Evolutionary conservation across 139 green algal species (phyloP).

Genomic region (Trebouxia sp.): DNA sequence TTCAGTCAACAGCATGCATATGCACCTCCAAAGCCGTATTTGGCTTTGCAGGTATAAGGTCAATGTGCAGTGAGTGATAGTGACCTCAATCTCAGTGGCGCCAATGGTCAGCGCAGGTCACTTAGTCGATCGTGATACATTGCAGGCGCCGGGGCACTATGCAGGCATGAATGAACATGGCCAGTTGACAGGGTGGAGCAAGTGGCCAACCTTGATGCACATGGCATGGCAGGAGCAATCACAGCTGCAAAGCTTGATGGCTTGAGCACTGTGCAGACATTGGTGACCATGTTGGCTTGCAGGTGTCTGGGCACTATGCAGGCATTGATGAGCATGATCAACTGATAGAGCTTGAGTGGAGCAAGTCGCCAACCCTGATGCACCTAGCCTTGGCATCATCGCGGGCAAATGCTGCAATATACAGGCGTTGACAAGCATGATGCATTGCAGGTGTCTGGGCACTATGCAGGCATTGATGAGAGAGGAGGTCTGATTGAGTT

Average conservation of each 20-base stretch:
- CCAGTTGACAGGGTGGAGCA: slow-evolving; percentile 36
- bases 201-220: slow-evolving; percentile 41
- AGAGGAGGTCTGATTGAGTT: slow-evolving; percentile 25
- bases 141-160: slow-evolving; percentile 36
- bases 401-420: too few relatives aligned
- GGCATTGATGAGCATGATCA: slow-evolving; percentile 22
- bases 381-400: too few relatives aligned
- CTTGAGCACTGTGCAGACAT: too few relatives aligned
- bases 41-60: too few relatives aligned
- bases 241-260: too few relatives aligned
- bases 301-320: slow-evolving; percentile 37
- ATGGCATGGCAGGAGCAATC: slow-evolving; percentile 43
- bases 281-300: too few relatives aligned
- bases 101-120: too few relatives aligned
- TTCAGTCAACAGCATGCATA: too few relatives aligned
- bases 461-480: slow-evolving; percentile 40
- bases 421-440: background rate
- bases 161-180: slow-evolving; percentile 30
- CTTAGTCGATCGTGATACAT: too few relatives aligned
- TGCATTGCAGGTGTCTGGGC: slow-evolving; percentile 28
- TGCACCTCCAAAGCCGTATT: too few relatives aligned
- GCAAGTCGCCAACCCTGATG: slow-evolving; percentile 38
- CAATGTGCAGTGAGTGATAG: too few relatives aligned
- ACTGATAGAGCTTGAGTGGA: slow-evolving; percentile 42
- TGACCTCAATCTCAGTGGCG: too few relatives aligned